A percentile compares a stretch with the other conserved stretches of the same genome.
Evolutionary conservation across 495 filamentous ascomycete species (phyloP).

Genomic region (Penicillium manginii): DNA sequence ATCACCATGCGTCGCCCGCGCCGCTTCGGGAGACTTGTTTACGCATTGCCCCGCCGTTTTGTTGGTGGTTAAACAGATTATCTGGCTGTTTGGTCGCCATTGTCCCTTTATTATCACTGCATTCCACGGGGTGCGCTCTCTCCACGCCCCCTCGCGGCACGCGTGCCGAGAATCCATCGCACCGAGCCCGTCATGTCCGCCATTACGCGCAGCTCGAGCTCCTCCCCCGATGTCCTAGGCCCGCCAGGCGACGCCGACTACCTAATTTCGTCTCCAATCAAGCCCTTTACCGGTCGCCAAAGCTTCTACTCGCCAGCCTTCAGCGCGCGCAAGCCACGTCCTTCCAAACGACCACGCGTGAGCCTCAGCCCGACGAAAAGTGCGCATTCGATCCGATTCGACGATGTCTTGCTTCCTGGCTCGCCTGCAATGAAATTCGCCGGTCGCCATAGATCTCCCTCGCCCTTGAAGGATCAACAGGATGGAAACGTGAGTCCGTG

Average conservation of each 20-base stretch:
- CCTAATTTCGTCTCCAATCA: constrained; percentile 49
- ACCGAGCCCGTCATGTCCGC: constrained; percentile 30
- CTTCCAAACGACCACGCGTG: constrained; percentile 41
- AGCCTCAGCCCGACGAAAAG: constrained; percentile 45
- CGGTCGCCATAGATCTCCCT: constrained; percentile 37
- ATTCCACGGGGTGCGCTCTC: constrained; percentile 30
- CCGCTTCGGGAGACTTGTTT: constrained; percentile 46
- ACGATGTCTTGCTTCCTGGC: constrained; percentile 49
- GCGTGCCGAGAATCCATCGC: constrained; percentile 31
- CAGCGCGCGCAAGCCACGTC: constrained; percentile 36
- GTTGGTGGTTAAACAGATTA: constrained; percentile 6
- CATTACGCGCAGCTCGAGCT: constrained; percentile 44
- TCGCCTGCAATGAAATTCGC: constrained; percentile 43
- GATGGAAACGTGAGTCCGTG: constrained; percentile 55
- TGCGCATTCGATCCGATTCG: constrained; percentile 48
- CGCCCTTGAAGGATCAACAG: constrained; percentile 40
- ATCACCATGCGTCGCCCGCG: constrained; percentile 17
- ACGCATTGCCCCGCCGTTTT: constrained; percentile 36
- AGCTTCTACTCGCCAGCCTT: constrained; percentile 48
- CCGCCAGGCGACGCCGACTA: constrained; percentile 51
- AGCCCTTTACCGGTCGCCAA: constrained; percentile 46
- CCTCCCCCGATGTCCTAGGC: constrained; percentile 52
- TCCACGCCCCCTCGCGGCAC: constrained; percentile 32
- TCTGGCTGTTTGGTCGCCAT: constrained; percentile 5
- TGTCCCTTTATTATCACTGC: constrained; percentile 11